Conservation (phyloP, 2,329 filamentous ascomycete species). For the Gaeumannomyces tritici region DNA sequence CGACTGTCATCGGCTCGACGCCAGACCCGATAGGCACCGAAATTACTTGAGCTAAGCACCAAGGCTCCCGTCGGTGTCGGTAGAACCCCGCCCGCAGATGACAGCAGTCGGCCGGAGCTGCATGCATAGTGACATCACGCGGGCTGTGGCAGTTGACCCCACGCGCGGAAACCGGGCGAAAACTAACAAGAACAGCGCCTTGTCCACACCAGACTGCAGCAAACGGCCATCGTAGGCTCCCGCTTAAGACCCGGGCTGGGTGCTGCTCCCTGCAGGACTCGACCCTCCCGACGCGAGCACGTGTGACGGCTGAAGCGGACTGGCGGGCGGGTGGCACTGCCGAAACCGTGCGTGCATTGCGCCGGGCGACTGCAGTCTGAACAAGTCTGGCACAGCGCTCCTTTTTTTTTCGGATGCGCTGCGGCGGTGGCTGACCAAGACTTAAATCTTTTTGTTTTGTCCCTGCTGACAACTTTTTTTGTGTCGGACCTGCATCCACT, state of each 20-base stretch:
- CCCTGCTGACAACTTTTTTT: conserved; percentile 1
- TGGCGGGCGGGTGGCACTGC: background rate
- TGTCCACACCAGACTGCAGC: no score
- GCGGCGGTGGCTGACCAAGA: background rate
- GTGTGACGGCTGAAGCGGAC: background rate
- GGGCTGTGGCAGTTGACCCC: background rate
- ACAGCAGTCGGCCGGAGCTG: background rate
- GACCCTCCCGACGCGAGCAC: background rate
- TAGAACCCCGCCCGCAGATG: background rate
- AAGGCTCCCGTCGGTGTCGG: no score
- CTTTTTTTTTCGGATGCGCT: no score
- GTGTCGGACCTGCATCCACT: background rate
- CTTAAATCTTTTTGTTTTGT: background rate
- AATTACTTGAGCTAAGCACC: background rate
- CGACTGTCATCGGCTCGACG: no score
- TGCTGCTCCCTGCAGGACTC: no score
- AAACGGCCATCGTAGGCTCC: background rate
- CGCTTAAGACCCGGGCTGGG: background rate
- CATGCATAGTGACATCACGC: background rate
- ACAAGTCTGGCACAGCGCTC: no score
- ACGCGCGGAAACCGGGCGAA: background rate
- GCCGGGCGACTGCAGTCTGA: background rate
- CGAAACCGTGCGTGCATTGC: no score
- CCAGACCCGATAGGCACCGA: background rate
- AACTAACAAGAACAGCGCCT: background rate